phyloP scores from a whole-genome alignment of 2,329 filamentous ascomycete genomes.

The Nemania abortiva region DNA sequence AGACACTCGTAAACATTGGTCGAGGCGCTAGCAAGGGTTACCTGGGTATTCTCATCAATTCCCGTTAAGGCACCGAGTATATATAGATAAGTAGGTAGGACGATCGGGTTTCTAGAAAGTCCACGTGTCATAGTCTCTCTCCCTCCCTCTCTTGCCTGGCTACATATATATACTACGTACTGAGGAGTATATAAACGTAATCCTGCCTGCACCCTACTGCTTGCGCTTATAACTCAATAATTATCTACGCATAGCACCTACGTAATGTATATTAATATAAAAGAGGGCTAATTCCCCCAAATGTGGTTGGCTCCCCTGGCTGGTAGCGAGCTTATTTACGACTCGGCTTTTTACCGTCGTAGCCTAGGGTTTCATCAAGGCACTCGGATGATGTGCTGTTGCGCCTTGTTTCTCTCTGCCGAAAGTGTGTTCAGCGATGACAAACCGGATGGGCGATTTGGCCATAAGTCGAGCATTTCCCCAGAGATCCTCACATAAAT shows the following conservation, averaged over 20 bases:
- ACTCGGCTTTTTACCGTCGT: conserved; percentile 27
- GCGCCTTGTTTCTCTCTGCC: conserved; percentile 28
- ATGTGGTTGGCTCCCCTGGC: background rate
- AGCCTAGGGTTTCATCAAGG: conserved; percentile 40
- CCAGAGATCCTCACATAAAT: too few species aligned
- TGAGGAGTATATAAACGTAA: background rate
- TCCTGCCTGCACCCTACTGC: background rate
- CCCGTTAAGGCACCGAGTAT: conserved; percentile 31
- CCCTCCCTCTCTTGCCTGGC: conserved; percentile 21
- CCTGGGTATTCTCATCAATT: conserved; percentile 32
- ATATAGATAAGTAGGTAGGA: conserved; percentile 2
- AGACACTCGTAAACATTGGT: too few species aligned
- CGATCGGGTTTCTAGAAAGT: conserved; percentile 41
- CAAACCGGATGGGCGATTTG: background rate
- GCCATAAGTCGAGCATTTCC: background rate
- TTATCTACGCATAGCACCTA: conserved; percentile 1
- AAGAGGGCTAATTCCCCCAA: background rate
- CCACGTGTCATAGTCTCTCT: conserved; percentile 47
- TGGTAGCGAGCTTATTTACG: conserved; percentile 35
- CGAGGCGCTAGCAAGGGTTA: too few species aligned
- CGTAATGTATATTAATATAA: background rate
- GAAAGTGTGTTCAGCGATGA: conserved; percentile 27
- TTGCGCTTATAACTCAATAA: too few species aligned
- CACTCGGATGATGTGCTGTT: conserved; percentile 38
- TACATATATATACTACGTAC: background rate